Conservation (phyloP, 768 basidiomycete genomes). For the Termitomyces sp. region DNA sequence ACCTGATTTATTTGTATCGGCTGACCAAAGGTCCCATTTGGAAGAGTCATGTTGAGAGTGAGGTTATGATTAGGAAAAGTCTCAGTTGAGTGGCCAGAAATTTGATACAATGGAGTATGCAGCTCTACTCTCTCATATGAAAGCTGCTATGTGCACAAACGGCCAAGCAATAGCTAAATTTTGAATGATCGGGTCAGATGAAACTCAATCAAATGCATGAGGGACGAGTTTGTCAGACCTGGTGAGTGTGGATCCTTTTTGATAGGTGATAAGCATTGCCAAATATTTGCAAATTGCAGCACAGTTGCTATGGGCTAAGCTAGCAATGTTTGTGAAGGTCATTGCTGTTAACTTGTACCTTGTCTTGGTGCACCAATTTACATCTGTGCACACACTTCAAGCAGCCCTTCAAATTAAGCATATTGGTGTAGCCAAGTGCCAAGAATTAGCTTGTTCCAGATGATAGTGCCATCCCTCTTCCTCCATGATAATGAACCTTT, state of each 20-base stretch:
- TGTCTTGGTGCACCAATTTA: not conserved
- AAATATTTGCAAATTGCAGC: not conserved
- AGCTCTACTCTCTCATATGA: conserved; percentile 14
- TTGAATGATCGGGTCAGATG: not conserved
- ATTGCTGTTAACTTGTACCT: not conserved
- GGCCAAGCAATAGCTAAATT: not conserved
- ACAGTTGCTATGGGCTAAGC: not conserved
- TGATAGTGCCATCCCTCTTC: no score
- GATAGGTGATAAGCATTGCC: not conserved
- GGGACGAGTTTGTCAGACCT: not conserved
- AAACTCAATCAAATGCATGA: not conserved
- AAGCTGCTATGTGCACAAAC: not conserved
- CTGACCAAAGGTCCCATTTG: not conserved
- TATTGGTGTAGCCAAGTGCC: not conserved
- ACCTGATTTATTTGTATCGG: not conserved
- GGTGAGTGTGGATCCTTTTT: not conserved
- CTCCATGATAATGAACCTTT: no score
- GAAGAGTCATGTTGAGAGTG: conserved; percentile 26
- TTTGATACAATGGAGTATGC: conserved; percentile 21
- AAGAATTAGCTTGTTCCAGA: not conserved
- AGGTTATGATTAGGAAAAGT: conserved; percentile 24
- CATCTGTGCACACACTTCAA: not conserved
- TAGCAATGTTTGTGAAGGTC: not conserved
- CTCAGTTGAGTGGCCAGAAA: conserved; percentile 26
- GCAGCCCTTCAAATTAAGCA: not conserved